These are phyloP conservation scores for Vigna mungo DNA, from an alignment of 306 rosid species.

Conservation along the genomic window DNA sequence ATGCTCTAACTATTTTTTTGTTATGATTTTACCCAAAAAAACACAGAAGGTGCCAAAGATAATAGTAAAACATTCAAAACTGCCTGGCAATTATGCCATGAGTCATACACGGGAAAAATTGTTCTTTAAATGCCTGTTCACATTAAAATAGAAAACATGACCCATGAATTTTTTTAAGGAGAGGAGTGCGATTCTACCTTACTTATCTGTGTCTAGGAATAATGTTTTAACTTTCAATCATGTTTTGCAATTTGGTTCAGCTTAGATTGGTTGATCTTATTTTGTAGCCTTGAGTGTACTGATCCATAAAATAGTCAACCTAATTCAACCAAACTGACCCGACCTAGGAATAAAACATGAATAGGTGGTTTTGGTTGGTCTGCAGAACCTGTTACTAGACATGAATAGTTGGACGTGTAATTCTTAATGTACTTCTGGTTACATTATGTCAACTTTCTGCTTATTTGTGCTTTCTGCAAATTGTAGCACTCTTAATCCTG, in stretches of 20 bases:
- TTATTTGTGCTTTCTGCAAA: conserved; percentile 26
- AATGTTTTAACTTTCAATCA: not conserved
- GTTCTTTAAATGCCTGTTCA: not conserved
- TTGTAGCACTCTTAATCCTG: conserved; percentile 21
- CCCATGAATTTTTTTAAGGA: not conserved
- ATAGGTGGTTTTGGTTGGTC: conserved; percentile 28
- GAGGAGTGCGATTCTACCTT: not conserved
- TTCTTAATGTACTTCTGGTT: not conserved
- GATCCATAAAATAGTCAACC: conserved; percentile 12
- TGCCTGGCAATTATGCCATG: not conserved
- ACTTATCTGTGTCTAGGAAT: conserved; percentile 1
- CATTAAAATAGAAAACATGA: not conserved
- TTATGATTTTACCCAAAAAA: not conserved
- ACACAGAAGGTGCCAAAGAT: not conserved
- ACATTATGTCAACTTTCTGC: conserved; percentile 21
- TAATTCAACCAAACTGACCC: conserved; percentile 4
- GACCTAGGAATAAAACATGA: conserved; percentile 14
- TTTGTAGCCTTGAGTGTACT: conserved; percentile 10
- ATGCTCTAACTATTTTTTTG: not conserved
- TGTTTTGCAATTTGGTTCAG: not conserved
- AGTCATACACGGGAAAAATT: not conserved
- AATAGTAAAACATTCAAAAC: not conserved
- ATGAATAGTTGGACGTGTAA: conserved; percentile 6
- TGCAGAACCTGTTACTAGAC: conserved; percentile 25
- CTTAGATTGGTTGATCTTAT: conserved; percentile 10